Base-by-base conservation (phyloP, 805 yeast species). In the Monosporozyma siamensis region DNA sequence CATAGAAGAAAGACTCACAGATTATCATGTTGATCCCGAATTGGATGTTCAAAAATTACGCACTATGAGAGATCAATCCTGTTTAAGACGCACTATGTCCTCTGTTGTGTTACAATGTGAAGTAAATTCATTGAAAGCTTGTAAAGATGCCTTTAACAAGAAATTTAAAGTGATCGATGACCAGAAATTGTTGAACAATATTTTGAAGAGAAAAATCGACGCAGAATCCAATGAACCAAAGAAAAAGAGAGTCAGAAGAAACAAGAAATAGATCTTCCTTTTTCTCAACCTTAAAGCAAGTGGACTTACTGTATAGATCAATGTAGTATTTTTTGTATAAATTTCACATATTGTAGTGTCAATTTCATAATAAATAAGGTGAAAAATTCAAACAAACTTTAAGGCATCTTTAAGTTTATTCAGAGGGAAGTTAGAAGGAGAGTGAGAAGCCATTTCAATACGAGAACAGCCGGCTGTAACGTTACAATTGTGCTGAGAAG, bases 31-130 rank as follows among this genome's bases (percentile, higher is more conserved):
- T 84, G 31, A 58, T 48, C 49, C 63, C 17, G 54, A 55, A 18
- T 3, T 30, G 4, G 40, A 39, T n/a, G 14, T 32, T 4, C 11
- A 20, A 22, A 29, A 38, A 8, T 29, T 48, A 2, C 45, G 42
- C 12, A 34, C 61, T 58, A 38, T 57, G 42, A 50, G 31, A 15
- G 35, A 40, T 22, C 6, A 14, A 10, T 11, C 22, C 4, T 10
- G 14, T 31, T 40, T 54, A 46, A 59, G 66, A 44, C 47, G 54
- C 17, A 61, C 61, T 25, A 68, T 80, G 75, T 80, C 86, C 1
- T 56, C 66, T 20, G 64, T 73, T 27, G 82, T 82, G 0, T 54
- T 81, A 24, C 66, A 65, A 40, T 71, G 79, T 22, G 94, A 83
- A 55, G 67, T 69, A 36, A 54, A 61, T 12, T 70, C 84, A 2